A percentile compares a stretch with the other conserved stretches of the same genome.
These are phyloP conservation scores for Aspergillus latus DNA, from an alignment of 2,329 filamentous ascomycete genomes.

Conservation along the genomic window DNA sequence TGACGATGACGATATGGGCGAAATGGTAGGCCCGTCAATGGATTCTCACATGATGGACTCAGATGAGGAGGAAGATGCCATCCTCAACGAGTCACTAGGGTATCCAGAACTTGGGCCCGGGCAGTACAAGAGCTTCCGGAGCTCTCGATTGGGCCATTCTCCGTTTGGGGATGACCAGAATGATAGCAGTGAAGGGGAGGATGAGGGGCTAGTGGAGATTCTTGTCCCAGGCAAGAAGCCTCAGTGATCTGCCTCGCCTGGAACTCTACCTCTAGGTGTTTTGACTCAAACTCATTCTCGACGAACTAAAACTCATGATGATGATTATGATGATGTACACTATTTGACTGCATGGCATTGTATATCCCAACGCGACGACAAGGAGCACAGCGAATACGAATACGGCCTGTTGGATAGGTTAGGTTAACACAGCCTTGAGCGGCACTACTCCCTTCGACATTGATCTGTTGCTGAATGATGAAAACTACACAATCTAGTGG, in stretches of 20 bases:
- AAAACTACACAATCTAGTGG: constrained; percentile 12
- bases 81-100: constrained; percentile 64
- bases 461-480: constrained; percentile 6
- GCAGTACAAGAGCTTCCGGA: constrained; percentile 45
- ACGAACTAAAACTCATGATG: constrained; percentile 13
- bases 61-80: constrained; percentile 54
- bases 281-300: constrained; percentile 1
- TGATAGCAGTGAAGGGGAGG: constrained; percentile 45
- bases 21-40: constrained; percentile 46
- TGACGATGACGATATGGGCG: constrained; percentile 51
- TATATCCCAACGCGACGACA: constrained; percentile 17
- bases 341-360: constrained; percentile 18
- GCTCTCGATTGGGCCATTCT: constrained; percentile 31
- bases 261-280: background rate
- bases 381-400: constrained; percentile 12
- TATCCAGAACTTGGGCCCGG: constrained; percentile 62
- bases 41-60: constrained; percentile 51
- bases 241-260: constrained; percentile 13
- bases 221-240: constrained; percentile 43
- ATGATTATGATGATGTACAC: constrained; percentile 19
- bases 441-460: constrained; percentile 6
- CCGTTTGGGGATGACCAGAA: constrained; percentile 44
- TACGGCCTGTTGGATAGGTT: constrained; percentile 17
- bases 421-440: constrained; percentile 1
- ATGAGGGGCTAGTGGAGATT: constrained; percentile 48